Percentiles rank a stretch among this genome's conserved stretches.
phyloP scores from a whole-genome alignment of 2,329 filamentous ascomycete species.

The Trichoderma sp. region DNA sequence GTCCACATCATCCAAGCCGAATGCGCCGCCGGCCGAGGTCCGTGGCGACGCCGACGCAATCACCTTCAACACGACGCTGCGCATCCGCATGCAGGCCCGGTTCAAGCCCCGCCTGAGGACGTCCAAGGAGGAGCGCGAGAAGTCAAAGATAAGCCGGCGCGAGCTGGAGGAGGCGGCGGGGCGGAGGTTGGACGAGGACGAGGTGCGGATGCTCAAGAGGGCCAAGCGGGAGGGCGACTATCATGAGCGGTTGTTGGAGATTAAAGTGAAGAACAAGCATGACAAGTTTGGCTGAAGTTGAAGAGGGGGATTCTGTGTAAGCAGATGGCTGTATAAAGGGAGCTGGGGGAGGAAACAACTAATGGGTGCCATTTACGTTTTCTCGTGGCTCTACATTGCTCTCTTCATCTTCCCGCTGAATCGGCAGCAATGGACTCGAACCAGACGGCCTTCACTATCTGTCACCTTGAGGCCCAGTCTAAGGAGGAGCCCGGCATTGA shows the following conservation, averaged over 20 bases:
- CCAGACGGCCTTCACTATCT: neutral
- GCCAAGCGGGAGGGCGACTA: slow-evolving; percentile 86
- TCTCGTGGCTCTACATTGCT: neutral
- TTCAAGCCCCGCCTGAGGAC: slow-evolving; percentile 86
- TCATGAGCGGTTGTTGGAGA: slow-evolving; percentile 79
- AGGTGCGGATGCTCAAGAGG: slow-evolving; percentile 79
- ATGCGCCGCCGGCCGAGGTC: slow-evolving; percentile 58
- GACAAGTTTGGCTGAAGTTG: slow-evolving; percentile 66
- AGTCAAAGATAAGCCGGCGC: slow-evolving; percentile 80
- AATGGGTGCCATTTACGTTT: neutral
- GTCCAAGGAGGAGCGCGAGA: slow-evolving; percentile 78
- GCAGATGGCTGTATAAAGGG: neutral
- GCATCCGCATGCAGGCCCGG: slow-evolving; percentile 90
- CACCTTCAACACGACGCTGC: slow-evolving; percentile 69
- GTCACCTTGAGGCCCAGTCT: neutral
- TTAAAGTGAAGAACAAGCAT: slow-evolving; percentile 91
- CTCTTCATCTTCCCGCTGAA: neutral
- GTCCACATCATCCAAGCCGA: slow-evolving; percentile 49
- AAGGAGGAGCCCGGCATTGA: neutral
- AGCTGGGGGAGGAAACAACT: neutral
- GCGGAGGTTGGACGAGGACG: slow-evolving; percentile 75
- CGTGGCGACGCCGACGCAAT: slow-evolving; percentile 73
- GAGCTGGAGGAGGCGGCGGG: slow-evolving; percentile 84
- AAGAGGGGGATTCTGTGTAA: neutral
- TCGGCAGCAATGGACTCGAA: neutral